Conservation (phyloP, 1,139 yeast species). For the Starmera stellimalicola region DNA sequence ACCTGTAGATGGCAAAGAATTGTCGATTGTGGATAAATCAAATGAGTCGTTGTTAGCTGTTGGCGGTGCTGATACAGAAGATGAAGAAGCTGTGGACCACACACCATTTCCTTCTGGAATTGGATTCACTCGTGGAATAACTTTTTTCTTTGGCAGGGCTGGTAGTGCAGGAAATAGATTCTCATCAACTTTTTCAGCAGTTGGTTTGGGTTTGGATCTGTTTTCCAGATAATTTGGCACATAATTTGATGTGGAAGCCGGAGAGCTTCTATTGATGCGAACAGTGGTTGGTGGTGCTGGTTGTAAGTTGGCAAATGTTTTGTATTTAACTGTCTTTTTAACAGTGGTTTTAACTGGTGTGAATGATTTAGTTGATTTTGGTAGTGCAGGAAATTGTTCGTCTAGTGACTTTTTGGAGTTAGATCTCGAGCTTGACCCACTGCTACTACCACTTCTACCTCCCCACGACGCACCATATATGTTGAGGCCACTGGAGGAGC, state of each 20-base stretch:
- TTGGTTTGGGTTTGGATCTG: constrained; percentile 11
- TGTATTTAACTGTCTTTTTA: constrained; percentile 14
- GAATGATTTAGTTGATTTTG: constrained; percentile 4
- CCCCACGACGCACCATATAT: constrained; percentile 22
- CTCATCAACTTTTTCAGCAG: constrained; percentile 15
- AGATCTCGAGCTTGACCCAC: constrained; percentile 1
- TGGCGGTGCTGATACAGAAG: constrained; percentile 4
- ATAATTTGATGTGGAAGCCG: constrained; percentile 19
- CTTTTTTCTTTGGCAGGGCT: constrained; percentile 20
- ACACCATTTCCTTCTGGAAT: constrained; percentile 21
- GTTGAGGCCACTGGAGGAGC: constrained; percentile 18
- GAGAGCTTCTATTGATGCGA: constrained; percentile 13
- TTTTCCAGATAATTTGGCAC: constrained; percentile 7
- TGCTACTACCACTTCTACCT: constrained; percentile 4
- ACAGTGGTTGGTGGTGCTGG: constrained; percentile 5
- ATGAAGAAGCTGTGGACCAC: constrained; percentile 21
- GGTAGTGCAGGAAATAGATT: constrained; percentile 46
- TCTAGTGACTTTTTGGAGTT: constrained; percentile 11
- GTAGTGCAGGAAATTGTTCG: constrained; percentile 22
- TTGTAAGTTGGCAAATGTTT: constrained; percentile 9
- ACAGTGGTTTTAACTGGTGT: constrained; percentile 12
- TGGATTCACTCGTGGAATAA: constrained; percentile 28
- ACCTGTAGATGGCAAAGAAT: constrained; percentile 8
- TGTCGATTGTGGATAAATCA: constrained; percentile 13
- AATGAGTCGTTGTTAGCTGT: constrained; percentile 10